A percentile compares a stretch with the other conserved stretches of the same genome.
These are phyloP conservation scores for Xylariaceae sp. DNA, from an alignment of 2,329 filamentous ascomycete genomes.

Conservation along the genomic window DNA sequence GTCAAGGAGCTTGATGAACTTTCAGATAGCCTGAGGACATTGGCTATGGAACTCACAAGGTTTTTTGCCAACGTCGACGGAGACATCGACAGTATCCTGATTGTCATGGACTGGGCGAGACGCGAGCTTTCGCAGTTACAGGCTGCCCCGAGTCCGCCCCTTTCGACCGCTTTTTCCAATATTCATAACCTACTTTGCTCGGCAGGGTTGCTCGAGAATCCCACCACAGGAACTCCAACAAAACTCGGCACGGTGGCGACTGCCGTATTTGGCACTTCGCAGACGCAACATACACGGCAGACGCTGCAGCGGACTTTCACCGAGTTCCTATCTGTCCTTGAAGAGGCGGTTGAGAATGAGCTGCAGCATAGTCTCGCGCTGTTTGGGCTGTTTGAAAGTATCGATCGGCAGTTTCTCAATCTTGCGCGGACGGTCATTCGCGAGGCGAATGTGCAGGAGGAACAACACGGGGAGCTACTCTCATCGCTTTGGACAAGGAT, in stretches of 20 bases:
- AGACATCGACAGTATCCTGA: conserved; percentile 85
- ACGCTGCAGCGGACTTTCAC: conserved; percentile 84
- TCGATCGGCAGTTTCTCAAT: conserved; percentile 87
- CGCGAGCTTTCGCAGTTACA: conserved; percentile 73
- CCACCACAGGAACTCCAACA: conserved; percentile 55
- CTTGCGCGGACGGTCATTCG: conserved; percentile 80
- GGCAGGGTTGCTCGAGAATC: conserved; percentile 56
- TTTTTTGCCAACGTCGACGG: conserved; percentile 94
- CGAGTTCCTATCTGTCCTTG: conserved; percentile 80
- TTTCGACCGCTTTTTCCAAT: conserved; percentile 75
- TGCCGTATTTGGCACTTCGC: conserved; percentile 73
- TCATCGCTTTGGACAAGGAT: conserved; percentile 82
- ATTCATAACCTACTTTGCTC: conserved; percentile 72
- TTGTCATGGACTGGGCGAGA: conserved; percentile 95
- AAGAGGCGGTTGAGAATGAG: conserved; percentile 84
- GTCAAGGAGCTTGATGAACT: conserved; percentile 80
- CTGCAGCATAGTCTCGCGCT: conserved; percentile 74
- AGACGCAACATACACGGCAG: conserved; percentile 72
- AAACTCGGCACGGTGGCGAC: conserved; percentile 65
- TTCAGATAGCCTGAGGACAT: conserved; percentile 77
- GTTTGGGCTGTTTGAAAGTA: conserved; percentile 85
- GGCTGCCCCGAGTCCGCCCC: conserved; percentile 54
- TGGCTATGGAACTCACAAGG: conserved; percentile 80
- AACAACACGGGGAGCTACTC: conserved; percentile 74
- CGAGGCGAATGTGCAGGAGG: conserved; percentile 77